Conservation (phyloP, 164 flowering plant genomes). For the Umbilicus rupestris region DNA sequence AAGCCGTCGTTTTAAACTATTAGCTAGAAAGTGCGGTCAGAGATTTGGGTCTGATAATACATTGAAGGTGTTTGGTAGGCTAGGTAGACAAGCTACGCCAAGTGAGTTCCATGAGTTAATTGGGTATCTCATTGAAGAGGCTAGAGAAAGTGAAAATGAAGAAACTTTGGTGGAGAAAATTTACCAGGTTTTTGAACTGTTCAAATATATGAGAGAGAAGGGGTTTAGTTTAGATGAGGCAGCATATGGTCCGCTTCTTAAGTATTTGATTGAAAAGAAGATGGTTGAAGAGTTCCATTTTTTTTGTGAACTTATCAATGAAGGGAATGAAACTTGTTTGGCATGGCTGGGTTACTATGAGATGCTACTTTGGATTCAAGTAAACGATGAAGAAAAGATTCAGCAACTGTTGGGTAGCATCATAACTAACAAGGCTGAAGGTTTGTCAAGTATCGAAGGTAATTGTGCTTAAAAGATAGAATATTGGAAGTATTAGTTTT, state of each 20-base stretch:
- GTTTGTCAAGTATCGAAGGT: conserved; percentile 39
- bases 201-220: conserved; percentile 48
- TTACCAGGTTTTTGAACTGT: conserved; percentile 32
- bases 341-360: conserved; percentile 77
- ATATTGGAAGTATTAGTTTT: background rate
- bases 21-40: conserved; percentile 38
- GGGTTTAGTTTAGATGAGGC: conserved; percentile 59
- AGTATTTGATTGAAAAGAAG: conserved; percentile 51
- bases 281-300: conserved; percentile 57
- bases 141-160: conserved; percentile 38
- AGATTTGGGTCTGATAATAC: conserved; percentile 50
- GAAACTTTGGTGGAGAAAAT: conserved; percentile 36
- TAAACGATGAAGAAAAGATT: conserved; percentile 46
- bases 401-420: conserved; percentile 38
- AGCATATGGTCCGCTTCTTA: conserved; percentile 58
- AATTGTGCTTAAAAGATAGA: background rate
- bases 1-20: conserved; percentile 21
- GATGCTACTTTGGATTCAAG: conserved; percentile 57
- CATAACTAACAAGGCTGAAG: conserved; percentile 22
- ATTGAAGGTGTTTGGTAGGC: conserved; percentile 39
- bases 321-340: conserved; percentile 26
- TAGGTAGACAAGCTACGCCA: conserved; percentile 55
- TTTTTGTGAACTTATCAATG: conserved; percentile 34
- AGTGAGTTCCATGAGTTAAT: conserved; percentile 63
- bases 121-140: conserved; percentile 41